Conservation (phyloP, 495 filamentous ascomycete species). For the Hyaloscypha bicolor region DNA sequence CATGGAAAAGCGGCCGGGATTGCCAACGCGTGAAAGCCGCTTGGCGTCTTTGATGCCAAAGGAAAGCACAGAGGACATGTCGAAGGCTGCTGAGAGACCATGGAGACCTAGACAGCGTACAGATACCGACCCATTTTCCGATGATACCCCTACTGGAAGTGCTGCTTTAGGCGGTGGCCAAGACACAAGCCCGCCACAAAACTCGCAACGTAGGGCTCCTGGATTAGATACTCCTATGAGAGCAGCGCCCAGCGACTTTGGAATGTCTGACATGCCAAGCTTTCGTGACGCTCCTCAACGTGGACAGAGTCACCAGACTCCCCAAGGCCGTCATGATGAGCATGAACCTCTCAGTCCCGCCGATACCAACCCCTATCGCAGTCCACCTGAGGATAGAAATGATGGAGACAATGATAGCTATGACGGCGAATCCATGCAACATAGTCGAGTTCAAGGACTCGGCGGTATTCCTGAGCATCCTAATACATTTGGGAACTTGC, state of each 20-base stretch:
- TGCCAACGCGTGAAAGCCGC: constrained; percentile 76
- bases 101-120: constrained; percentile 62
- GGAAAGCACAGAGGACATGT: constrained; percentile 67
- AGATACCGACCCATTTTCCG: constrained; percentile 82
- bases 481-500: constrained; percentile 47
- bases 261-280: constrained; percentile 76
- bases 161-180: constrained; percentile 74
- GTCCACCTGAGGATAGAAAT: constrained; percentile 76
- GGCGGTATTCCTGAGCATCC: constrained; percentile 44
- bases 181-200: constrained; percentile 62
- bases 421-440: constrained; percentile 35
- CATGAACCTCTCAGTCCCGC: constrained; percentile 83
- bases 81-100: constrained; percentile 40
- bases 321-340: constrained; percentile 53
- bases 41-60: constrained; percentile 83
- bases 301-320: constrained; percentile 45
- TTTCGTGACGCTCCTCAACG: constrained; percentile 49
- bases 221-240: constrained; percentile 60
- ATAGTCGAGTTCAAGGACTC: constrained; percentile 47
- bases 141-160: constrained; percentile 66
- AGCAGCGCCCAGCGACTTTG: constrained; percentile 65
- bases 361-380: constrained; percentile 96
- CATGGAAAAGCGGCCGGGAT: constrained; percentile 68
- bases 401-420: constrained; percentile 64
- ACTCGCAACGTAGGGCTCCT: constrained; percentile 39